These are phyloP conservation scores for Chrysanthemum lavandulifolium DNA, from an alignment of 129 eudicot species.

Conservation along the genomic window DNA sequence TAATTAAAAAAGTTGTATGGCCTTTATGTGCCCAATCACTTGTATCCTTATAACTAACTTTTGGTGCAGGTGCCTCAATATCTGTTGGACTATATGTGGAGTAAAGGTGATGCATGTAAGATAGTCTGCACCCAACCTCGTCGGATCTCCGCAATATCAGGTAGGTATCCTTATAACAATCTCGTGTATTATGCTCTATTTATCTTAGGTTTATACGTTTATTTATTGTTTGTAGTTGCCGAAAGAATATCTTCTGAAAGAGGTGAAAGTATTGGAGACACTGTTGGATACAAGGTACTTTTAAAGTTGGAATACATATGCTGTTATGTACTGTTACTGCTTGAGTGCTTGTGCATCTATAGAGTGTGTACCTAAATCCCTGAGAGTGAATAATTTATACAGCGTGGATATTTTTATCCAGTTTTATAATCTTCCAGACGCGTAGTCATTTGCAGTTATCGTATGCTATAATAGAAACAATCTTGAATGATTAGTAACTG, in stretches of 20 bases:
- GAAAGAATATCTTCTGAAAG: conserved; percentile 91
- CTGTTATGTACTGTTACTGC: neutral
- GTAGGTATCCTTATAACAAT: conserved; percentile 30
- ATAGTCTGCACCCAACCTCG: conserved; percentile 94
- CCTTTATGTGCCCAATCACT: neutral
- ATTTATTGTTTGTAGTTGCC: conserved; percentile 54
- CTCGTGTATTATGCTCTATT: conserved; percentile 2
- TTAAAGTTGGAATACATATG: neutral
- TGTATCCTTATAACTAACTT: neutral
- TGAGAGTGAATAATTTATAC: too few species aligned
- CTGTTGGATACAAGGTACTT: conserved; percentile 48
- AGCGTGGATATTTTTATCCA: too few species aligned
- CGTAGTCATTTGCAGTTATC: too few species aligned
- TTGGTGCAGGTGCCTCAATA: conserved; percentile 79
- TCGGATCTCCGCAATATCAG: conserved; percentile 90
- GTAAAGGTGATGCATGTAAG: conserved; percentile 81
- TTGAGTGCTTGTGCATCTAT: too few species aligned
- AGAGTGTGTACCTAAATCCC: too few species aligned
- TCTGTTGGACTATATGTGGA: conserved; percentile 80
- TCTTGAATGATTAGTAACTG: too few species aligned
- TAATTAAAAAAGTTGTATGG: conserved; percentile 7
- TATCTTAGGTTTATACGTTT: conserved; percentile 17
- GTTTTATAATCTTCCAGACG: too few species aligned
- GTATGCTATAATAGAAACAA: too few species aligned
- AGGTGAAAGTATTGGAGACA: conserved; percentile 39